Evolutionary conservation across 768 basidiomycete species (phyloP), one percentile per base, ranked within the genome.

Genomic region (Naganishia antarctica): DNA sequence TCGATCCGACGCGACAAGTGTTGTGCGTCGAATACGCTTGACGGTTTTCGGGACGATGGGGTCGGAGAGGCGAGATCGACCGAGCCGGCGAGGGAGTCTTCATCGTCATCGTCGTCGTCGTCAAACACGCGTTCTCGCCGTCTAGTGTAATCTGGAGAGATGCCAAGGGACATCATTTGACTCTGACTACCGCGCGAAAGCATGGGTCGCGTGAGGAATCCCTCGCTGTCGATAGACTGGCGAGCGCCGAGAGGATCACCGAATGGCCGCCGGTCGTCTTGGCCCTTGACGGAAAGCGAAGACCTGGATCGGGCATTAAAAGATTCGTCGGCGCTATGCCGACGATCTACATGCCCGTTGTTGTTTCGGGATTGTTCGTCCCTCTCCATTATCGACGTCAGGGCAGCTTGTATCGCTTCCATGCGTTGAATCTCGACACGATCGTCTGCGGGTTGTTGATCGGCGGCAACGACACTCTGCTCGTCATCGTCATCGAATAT

Each of bases 321-420:
- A 4, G 53, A 57, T 3, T 57, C n/a, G n/a, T n/a, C 18, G 31
- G 13, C 25, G 53, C 53, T 57, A 16, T 57, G 53, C 26, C 53
- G 31, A 21, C 53, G 31, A 29, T 57, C 53, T 2, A 57, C 53
- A 21, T 16, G 6, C 11, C 37, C 37, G 12, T 25, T 23, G 23
- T 21, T 4, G 53, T 40, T 41, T 1, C 63, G 43, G 1, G 73
- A 47, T 28, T 70, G 70, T 41, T 86, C 82, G 67, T 94, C 90
- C 43, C 87, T 81, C 2, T 91, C 90, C 71, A 99, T 92, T 74
- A 99, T 97, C 73, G 94, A 90, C 11, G 90, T 92, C 67, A 99
- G 80, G 4, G 96, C 96, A 8, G 92, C 92, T 71, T 92, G 91
- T 21, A 98, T 96, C 2, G 94, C 93, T 70, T 92, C 91, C 85